A percentile compares a stretch with the other conserved stretches of the same genome.
These are phyloP conservation scores for Murraya paniculata DNA, from an alignment of 345 rosid genomes.

Conservation along the genomic window DNA sequence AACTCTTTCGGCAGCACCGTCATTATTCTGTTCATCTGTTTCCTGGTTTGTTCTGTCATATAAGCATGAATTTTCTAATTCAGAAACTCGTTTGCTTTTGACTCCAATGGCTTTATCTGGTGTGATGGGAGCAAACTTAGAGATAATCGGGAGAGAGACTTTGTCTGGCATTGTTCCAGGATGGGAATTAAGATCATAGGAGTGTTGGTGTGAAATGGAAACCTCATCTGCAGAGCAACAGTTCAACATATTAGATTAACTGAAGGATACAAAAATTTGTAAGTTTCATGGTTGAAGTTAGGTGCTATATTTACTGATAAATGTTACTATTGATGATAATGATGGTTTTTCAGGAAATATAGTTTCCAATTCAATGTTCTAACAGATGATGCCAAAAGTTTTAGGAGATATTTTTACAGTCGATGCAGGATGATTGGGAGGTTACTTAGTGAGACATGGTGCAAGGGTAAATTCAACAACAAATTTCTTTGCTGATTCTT, in stretches of 20 bases:
- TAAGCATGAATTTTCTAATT: constrained; percentile 11
- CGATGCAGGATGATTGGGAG: not conserved
- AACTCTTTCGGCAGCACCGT: constrained; percentile 10
- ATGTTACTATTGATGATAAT: not conserved
- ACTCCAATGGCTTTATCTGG: constrained; percentile 42
- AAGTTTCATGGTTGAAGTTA: not conserved
- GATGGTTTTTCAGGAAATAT: not conserved
- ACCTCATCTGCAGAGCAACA: constrained; percentile 26
- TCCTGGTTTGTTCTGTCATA: constrained; percentile 21
- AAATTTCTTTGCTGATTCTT: not conserved
- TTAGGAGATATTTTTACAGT: not conserved
- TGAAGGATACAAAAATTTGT: not conserved
- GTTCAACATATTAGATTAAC: constrained; percentile 7
- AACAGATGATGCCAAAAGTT: not conserved
- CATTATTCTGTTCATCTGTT: constrained; percentile 18
- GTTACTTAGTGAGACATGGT: not conserved
- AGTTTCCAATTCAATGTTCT: not conserved
- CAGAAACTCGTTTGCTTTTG: constrained; percentile 18
- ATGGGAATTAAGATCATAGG: constrained; percentile 34
- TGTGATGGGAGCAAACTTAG: constrained; percentile 48
- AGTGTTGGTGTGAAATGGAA: constrained; percentile 8
- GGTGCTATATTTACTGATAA: not conserved
- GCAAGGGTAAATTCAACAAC: not conserved
- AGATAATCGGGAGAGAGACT: constrained; percentile 8
- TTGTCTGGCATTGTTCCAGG: constrained; percentile 20